Evolutionary conservation across 2,329 filamentous ascomycete species (phyloP), one percentile per base, ranked within the genome.

Genomic region (Microcyclospora tardicrescens): DNA sequence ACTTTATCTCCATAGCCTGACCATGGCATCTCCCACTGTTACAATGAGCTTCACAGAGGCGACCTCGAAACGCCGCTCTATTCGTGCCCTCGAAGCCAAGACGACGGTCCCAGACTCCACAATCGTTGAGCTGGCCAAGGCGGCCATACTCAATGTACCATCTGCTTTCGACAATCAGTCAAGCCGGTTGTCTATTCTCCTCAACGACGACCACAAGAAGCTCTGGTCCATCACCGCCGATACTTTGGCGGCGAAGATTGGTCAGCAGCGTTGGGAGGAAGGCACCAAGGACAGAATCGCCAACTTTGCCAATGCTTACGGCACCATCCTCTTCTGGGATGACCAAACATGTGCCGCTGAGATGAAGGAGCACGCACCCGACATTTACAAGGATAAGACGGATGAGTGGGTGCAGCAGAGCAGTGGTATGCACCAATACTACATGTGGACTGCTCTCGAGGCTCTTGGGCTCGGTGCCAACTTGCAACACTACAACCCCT

Each of bases 401-500:
- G 77, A 44, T 28, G 57, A 59, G 51, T 94, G 84, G 83, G 77
- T 77, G 41, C 67, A 73, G 46, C 84, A 94, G 65, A 77, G 79
- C 46, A 73, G 72, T 58, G 87, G 73, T 61, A 94, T 94, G 77
- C 74, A 84, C 56, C 83, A 94, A 68, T 81, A 75, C 64, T 68
- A 76, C 48, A 59, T 85, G 50, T 94, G 86, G 86, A 79, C 79
- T 13, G 82, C 79, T 3, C 75, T 94, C 41, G 82, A 87, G 65
- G 71, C 79, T 43, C 84, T 91, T 59, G 85, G 86, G 19, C 74
- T 93, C 40, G 85, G 85, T 48, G 82, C 80, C 58, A 93, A 87
- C 71, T 72, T 94, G 38, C 86, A 94, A 71, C 86, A 94, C 68
- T 93, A 93, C 71, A 91, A 85, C 73, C 85, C 85, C 13, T 62